phyloP scores from a whole-genome alignment of 495 filamentous ascomycete species.

The Cercophora newfieldiana region DNA sequence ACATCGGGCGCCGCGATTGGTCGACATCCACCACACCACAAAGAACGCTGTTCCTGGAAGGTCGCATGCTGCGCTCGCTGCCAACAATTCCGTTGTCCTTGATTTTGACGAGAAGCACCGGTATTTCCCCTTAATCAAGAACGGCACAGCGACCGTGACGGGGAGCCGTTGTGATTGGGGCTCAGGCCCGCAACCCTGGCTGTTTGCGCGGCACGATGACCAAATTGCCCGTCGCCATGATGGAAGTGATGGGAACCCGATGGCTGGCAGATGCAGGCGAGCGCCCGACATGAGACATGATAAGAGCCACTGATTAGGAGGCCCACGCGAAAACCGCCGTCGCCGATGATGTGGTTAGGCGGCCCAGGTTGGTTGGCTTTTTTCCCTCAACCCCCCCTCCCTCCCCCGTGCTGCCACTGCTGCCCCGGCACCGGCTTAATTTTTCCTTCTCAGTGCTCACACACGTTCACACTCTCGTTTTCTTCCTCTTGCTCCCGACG shows the following conservation, averaged over 20 bases:
- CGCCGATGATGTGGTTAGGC: neutral
- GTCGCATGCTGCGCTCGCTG: neutral
- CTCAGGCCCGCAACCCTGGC: neutral
- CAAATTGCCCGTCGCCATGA: constrained; percentile 14
- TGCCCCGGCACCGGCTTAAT: constrained; percentile 2
- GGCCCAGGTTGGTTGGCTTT: constrained; percentile 1
- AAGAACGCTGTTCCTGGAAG: constrained; percentile 4
- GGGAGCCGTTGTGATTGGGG: constrained; percentile 10
- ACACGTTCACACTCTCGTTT: neutral
- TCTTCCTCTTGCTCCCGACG: neutral
- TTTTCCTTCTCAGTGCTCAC: constrained; percentile 3
- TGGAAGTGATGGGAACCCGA: neutral
- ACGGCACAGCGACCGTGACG: neutral
- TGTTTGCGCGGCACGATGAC: constrained; percentile 7
- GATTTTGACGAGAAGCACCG: neutral
- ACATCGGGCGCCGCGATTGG: constrained; percentile 6
- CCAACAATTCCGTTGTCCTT: neutral
- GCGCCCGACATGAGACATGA: constrained; percentile 13
- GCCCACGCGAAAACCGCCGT: neutral
- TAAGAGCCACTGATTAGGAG: constrained; percentile 8
- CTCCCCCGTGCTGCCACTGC: neutral
- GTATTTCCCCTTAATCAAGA: neutral
- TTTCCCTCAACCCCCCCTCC: neutral
- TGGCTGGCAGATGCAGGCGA: neutral
- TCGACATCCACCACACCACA: neutral